Evolutionary conservation across 768 basidiomycete species (phyloP).

Genomic region (Collybiopsis confluens): DNA sequence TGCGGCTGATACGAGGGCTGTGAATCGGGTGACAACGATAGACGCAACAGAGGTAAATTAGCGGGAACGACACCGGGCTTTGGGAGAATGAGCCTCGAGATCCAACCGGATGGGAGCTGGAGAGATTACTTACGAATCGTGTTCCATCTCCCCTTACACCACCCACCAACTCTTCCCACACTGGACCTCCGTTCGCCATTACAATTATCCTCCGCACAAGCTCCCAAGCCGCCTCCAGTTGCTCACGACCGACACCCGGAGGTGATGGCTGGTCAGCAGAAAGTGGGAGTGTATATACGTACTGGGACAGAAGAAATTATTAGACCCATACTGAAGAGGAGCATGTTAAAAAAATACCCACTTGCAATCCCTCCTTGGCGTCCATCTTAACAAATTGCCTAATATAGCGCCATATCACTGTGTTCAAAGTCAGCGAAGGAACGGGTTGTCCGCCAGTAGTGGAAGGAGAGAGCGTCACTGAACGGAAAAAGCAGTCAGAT

Average conservation of each 20-base stretch:
- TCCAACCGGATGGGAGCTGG: not conserved
- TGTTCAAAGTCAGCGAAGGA: conserved; percentile 76
- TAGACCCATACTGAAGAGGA: conserved; percentile 75
- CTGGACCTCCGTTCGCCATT: conserved; percentile 69
- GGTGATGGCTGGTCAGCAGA: conserved; percentile 9
- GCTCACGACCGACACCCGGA: conserved; percentile 73
- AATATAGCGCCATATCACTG: conserved; percentile 89
- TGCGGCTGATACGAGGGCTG: not conserved
- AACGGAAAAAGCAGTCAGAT: not conserved
- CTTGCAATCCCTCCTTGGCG: conserved; percentile 90
- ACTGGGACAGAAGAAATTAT: conserved; percentile 19
- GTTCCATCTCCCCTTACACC: conserved; percentile 87
- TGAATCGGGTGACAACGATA: conserved; percentile 23
- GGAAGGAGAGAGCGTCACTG: conserved; percentile 70
- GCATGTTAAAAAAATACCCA: conserved; percentile 59
- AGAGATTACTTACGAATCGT: conserved; percentile 61
- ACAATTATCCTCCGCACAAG: conserved; percentile 76
- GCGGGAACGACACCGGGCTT: conserved; percentile 84
- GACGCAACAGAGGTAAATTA: conserved; percentile 68
- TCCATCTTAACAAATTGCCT: conserved; percentile 91
- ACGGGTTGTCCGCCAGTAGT: conserved; percentile 26
- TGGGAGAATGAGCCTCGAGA: conserved; percentile 22
- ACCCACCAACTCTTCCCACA: conserved; percentile 94
- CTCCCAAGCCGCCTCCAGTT: conserved; percentile 79
- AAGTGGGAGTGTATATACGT: conserved; percentile 2